Evolutionary conservation across 306 rosid species (phyloP).

Genomic region (Quercus parvula): DNA sequence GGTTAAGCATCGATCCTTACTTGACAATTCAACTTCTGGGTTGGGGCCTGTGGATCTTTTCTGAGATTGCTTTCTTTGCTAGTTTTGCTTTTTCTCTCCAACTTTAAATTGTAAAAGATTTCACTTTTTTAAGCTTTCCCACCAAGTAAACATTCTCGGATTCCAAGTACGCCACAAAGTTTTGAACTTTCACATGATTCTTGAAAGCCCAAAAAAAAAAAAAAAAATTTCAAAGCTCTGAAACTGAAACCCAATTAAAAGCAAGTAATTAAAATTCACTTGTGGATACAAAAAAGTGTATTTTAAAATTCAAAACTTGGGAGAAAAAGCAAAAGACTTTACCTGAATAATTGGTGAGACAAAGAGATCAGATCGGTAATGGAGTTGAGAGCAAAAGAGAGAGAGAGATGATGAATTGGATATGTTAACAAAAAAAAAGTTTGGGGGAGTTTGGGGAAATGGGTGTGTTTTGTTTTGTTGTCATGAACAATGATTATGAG

Average conservation of each 20-base stretch:
- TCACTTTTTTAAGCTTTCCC: neutral
- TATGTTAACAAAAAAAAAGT: neutral
- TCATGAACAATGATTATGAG: neutral
- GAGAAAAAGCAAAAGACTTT: neutral
- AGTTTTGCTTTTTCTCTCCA: constrained; percentile 20
- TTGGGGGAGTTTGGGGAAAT: neutral
- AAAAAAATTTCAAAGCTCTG: neutral
- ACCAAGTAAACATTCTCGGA: constrained; percentile 16
- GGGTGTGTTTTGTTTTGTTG: neutral
- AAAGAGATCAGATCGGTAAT: neutral
- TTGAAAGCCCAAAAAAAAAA: neutral
- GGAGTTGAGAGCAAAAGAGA: neutral
- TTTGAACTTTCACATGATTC: constrained; percentile 2
- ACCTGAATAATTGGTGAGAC: neutral
- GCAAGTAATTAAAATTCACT: no score
- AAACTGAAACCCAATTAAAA: neutral
- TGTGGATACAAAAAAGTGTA: no score
- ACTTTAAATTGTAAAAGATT: neutral
- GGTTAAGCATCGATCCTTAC: constrained; percentile 61
- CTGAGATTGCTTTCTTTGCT: constrained; percentile 24
- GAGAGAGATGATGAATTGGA: neutral
- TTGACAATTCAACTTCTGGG: constrained; percentile 35
- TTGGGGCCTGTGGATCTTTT: constrained; percentile 40
- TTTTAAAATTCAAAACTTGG: neutral
- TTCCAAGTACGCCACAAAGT: constrained; percentile 7